Evolutionary conservation across 106 monocot species (phyloP).

Genomic region (Acanthochlamys bracteata): DNA sequence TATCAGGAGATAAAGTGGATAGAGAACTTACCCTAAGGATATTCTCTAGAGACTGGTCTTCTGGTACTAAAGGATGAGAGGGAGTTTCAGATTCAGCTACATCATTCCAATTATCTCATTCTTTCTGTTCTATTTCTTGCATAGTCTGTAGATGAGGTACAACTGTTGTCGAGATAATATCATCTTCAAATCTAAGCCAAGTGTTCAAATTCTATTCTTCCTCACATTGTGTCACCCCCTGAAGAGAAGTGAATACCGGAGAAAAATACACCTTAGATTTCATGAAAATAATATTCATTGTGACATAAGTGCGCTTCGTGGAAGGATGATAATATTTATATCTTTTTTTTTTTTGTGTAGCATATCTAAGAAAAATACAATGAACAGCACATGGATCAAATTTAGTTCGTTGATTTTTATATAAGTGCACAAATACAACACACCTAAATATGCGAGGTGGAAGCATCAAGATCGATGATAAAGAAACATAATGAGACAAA

Average conservation of each 20-base stretch:
- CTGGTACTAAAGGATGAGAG: too few species aligned
- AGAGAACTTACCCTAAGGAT: too few species aligned
- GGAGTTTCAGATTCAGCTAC: too few species aligned
- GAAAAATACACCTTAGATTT: neutral
- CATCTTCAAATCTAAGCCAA: neutral
- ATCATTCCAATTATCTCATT: neutral
- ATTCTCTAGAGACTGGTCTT: too few species aligned
- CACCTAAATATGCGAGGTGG: neutral
- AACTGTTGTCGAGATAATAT: neutral
- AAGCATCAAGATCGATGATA: too few species aligned
- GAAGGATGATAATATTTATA: constrained; percentile 6
- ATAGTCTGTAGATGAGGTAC: neutral
- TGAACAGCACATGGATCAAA: constrained; percentile 1
- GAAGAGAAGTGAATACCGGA: neutral
- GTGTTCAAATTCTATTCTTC: too few species aligned
- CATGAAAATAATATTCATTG: neutral
- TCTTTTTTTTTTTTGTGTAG: constrained; percentile 2
- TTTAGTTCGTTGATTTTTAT: neutral
- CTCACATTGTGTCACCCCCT: too few species aligned
- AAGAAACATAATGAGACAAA: neutral
- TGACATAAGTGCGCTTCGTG: neutral
- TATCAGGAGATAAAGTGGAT: neutral
- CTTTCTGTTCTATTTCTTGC: neutral
- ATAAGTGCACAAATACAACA: constrained; percentile 2
- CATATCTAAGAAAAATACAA: neutral